Evolutionary conservation across 2,329 filamentous ascomycete species (phyloP), one percentile per base, ranked within the genome.

Genomic region (Amauroascus niger): DNA sequence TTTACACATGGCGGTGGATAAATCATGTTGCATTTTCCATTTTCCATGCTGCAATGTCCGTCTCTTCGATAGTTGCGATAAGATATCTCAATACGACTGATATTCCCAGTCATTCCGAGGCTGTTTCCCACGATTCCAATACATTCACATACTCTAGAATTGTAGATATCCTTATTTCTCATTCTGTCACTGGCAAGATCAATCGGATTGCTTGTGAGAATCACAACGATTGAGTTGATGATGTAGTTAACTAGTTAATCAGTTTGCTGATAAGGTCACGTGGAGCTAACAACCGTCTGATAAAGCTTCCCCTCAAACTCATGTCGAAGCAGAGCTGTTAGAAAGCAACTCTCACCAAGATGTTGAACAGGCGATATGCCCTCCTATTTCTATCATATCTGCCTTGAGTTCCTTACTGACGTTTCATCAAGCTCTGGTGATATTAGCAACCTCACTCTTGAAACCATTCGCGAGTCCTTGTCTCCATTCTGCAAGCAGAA

Each of bases 311-410:
- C 22, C 16, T 20, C 22, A 26, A 18, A 33, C 22, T 3, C 28
- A 28, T 2, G 14, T 28, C 16, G 18, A 5, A 18, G 13, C 24
- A 14, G 16, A 52, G 24, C 26, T n/a, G 18, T 33, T 8, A 11
- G 9, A n/a, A 30, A 14, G n/a, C n/a, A 13, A 40, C 30, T 26
- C 20, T 45, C 53, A 58, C 56, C 47, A 57, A 62, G 61, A 61
- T 64, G 63, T 67, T 58, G 53, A 62, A 64, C 60, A 56, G 61
- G 59, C 69, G 69, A 72, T 60, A 81, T 81, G 79, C 77, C 77
- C 65, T 75, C 77, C 49, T 83, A 81, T 66, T 83, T 82, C 66
- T 84, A 81, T 63, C 79, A 84, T 62, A 65, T 84, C 55, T 73
- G 73, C 59, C 73, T 84, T 61, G 80, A 84, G 74, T 68, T 84